phyloP scores from a whole-genome alignment of 768 basidiomycete genomes.

The Boletus huronensis region DNA sequence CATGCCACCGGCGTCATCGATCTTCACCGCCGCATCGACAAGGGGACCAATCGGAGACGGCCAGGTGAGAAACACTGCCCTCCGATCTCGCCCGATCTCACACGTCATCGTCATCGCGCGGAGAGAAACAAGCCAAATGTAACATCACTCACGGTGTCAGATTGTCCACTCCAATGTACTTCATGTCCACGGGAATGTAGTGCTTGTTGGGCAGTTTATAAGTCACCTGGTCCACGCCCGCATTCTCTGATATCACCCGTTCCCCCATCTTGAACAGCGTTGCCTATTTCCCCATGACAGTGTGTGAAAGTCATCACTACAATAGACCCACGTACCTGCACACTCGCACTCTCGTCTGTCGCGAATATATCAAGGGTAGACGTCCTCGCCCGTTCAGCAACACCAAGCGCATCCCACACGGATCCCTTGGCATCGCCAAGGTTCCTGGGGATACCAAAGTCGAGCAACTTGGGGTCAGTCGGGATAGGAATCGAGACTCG shows the following conservation, averaged over 20 bases:
- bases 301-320: neutral
- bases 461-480: slow-evolving; percentile 49
- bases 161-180: slow-evolving; percentile 69
- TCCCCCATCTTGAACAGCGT: slow-evolving; percentile 89
- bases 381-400: slow-evolving; percentile 49
- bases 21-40: slow-evolving; percentile 19
- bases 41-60: slow-evolving; percentile 12
- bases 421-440: slow-evolving; percentile 39
- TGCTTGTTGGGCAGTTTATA: slow-evolving; percentile 93
- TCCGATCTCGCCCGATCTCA: slow-evolving; percentile 11
- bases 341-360: slow-evolving; percentile 83
- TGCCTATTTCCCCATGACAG: slow-evolving; percentile 48
- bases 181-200: slow-evolving; percentile 86
- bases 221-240: slow-evolving; percentile 52
- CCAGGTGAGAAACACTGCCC: neutral
- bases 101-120: slow-evolving; percentile 15
- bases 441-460: slow-evolving; percentile 42
- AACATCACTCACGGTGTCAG: slow-evolving; percentile 51
- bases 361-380: slow-evolving; percentile 82
- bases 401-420: slow-evolving; percentile 57
- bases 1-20: slow-evolving; percentile 31
- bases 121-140: neutral
- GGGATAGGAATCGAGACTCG: slow-evolving; percentile 46
- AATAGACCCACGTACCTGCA: slow-evolving; percentile 57
- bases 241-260: slow-evolving; percentile 64